phyloP scores from a whole-genome alignment of 169 alveolate species.

The Cryptosporidium meleagridis region DNA sequence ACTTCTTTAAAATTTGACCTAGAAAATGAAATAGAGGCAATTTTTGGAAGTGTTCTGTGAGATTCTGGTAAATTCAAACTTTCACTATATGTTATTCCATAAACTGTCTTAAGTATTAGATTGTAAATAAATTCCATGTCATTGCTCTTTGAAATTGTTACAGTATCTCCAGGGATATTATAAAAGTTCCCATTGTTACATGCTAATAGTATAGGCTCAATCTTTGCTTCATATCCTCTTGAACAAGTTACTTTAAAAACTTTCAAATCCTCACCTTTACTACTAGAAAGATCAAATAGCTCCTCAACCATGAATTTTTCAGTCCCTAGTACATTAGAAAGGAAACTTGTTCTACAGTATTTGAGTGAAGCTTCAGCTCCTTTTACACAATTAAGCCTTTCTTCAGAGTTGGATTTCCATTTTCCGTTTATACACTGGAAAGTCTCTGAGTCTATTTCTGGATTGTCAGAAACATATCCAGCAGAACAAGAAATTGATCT shows the following conservation, averaged over 20 bases:
- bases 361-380: constrained; percentile 24
- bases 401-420: constrained; percentile 19
- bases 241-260: constrained; percentile 52
- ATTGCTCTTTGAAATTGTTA: constrained; percentile 28
- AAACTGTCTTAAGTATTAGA: constrained; percentile 21
- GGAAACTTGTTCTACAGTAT: constrained; percentile 26
- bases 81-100: not conserved
- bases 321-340: constrained; percentile 27
- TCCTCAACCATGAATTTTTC: constrained; percentile 45
- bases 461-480: constrained; percentile 64
- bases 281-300: constrained; percentile 13
- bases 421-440: constrained; percentile 33
- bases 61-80: not conserved
- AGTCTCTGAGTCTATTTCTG: constrained; percentile 46
- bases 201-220: constrained; percentile 54
- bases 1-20: not conserved
- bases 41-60: not conserved
- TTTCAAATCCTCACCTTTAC: constrained; percentile 5
- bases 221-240: constrained; percentile 52
- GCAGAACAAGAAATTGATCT: constrained; percentile 58
- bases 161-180: constrained; percentile 53
- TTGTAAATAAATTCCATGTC: constrained; percentile 6
- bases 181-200: constrained; percentile 57
- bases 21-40: constrained; percentile 10
- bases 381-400: constrained; percentile 41